phyloP scores from a whole-genome alignment of 352 stramenopile genomes.

The Pythium chondricola region DNA sequence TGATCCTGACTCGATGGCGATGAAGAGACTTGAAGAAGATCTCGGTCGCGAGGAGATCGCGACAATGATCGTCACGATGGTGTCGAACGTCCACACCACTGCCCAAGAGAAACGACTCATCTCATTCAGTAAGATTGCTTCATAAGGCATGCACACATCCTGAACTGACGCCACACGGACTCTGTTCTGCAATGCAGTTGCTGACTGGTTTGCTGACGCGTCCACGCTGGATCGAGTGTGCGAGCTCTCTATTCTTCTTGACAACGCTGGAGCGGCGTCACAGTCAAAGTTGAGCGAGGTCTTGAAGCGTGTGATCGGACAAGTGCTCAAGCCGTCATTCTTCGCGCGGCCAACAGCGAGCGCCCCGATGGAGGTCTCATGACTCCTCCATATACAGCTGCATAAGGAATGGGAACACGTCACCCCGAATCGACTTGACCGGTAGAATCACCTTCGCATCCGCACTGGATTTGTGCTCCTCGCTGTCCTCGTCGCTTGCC shows the following conservation, averaged over 20 bases:
- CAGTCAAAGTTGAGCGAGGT: not conserved
- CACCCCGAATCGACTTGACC: slow-evolving; percentile 33
- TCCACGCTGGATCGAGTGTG: slow-evolving; percentile 11
- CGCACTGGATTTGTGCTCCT: slow-evolving; percentile 15
- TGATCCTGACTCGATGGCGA: not conserved
- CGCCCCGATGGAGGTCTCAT: not conserved
- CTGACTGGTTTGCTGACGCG: slow-evolving; percentile 6
- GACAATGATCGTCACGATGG: slow-evolving; percentile 3
- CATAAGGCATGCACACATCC: not conserved
- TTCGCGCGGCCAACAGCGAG: not conserved
- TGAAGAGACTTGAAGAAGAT: slow-evolving; percentile 10
- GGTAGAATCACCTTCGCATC: slow-evolving; percentile 25
- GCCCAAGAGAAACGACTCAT: slow-evolving; percentile 9
- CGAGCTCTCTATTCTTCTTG: slow-evolving; percentile 9
- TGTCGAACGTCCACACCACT: not conserved
- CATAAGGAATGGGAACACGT: slow-evolving; percentile 37
- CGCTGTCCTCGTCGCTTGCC: slow-evolving; percentile 6
- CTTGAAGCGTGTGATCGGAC: not conserved
- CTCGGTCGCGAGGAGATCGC: not conserved
- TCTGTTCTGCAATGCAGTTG: too few relatives aligned
- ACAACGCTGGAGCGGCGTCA: slow-evolving; percentile 1
- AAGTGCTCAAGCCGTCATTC: slow-evolving; percentile 4
- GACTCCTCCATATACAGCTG: slow-evolving; percentile 56
- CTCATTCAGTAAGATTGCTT: slow-evolving; percentile 4
- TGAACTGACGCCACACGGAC: not conserved